Base-by-base conservation (phyloP, 2,329 filamentous ascomycete genomes). In the Colletotrichum noveboracense region DNA sequence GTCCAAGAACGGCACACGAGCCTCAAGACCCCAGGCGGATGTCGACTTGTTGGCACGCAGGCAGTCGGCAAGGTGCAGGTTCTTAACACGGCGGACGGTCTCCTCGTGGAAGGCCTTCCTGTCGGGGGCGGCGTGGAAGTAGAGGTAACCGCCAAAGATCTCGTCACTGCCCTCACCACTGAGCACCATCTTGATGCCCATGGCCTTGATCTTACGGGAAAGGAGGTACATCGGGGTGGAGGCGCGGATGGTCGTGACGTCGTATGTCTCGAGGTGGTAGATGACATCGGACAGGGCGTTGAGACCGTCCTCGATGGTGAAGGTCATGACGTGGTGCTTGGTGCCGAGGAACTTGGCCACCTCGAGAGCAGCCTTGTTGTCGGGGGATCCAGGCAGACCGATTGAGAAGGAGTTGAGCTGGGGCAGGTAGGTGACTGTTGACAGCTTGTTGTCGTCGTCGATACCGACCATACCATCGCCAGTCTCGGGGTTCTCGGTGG, bases 391-490 rank as follows among this genome's bases (percentile, higher is more conserved):
- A 9, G 96, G 96, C 43, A 99, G 93, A 83, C 97, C 97, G 79
- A 99, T 99, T 18, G 97, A 99, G 90, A 99, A 99, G 18, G 96
- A 98, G 92, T 98, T 97, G 85, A 99, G 92, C 86, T 98, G 95
- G 43, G 96, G 96, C 70, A 98, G 92, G 82, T 97, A 95, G 71
- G 96, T 97, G 77, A 98, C 92, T 16, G 96, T 98, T 65, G 94
- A 95, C 77, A 98, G 88, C 82, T 96, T 92, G 89, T 98, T 94
- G 75, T 96, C 92, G 83, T 98, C 96, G 81, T 98, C 97, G 80
- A 99, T 97, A 81, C 97, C 97, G 75, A 98, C 96, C 62, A 98
- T 90, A 65, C 95, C 92, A 81, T 94, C 93, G 76, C 91, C 91
- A 70, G 87, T 88, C 78, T 93, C 90, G 66, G 90, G 86, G 80